Conservation (phyloP, 805 yeast genomes). For the Wickerhamiella parazyma region DNA sequence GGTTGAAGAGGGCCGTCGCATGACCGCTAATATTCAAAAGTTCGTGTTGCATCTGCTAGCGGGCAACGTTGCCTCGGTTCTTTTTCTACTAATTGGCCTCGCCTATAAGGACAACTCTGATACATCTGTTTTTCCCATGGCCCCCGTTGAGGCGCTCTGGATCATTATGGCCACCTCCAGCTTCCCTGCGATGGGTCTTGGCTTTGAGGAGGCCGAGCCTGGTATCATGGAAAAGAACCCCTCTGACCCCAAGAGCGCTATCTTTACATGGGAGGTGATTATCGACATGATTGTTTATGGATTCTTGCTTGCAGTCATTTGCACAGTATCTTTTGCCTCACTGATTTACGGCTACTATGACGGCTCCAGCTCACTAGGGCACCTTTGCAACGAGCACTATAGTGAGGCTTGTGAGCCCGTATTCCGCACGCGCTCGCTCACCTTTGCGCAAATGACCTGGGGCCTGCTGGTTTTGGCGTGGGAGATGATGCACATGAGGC, state of each 20-base stretch:
- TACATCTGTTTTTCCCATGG: conserved; percentile 65
- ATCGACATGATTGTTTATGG: conserved; percentile 64
- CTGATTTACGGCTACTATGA: conserved; percentile 53
- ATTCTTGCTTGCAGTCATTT: conserved; percentile 53
- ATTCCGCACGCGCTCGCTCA: conserved; percentile 60
- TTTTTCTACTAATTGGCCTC: conserved; percentile 56
- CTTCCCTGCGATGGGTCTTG: conserved; percentile 76
- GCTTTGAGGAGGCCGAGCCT: conserved; percentile 49
- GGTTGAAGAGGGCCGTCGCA: conserved; percentile 67
- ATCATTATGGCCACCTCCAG: conserved; percentile 65
- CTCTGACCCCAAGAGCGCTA: conserved; percentile 37
- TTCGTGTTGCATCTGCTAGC: conserved; percentile 62
- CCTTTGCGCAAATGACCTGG: conserved; percentile 79
- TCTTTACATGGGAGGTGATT: conserved; percentile 55
- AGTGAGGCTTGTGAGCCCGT: conserved; percentile 43
- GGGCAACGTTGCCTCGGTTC: conserved; percentile 58
- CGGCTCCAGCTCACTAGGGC: conserved; percentile 43
- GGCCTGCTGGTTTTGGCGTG: conserved; percentile 68
- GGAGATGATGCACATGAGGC: conserved; percentile 64
- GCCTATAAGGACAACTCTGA: conserved; percentile 51
- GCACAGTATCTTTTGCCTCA: conserved; percentile 52
- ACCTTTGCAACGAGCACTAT: conserved; percentile 42
- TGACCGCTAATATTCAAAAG: conserved; percentile 66
- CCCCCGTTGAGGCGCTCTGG: conserved; percentile 74
- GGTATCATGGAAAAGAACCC: conserved; percentile 56